Percentiles rank a stretch among this genome's conserved stretches.
Conservation (phyloP, 2,329 filamentous ascomycete genomes). For the Monilinia laxa region DNA sequence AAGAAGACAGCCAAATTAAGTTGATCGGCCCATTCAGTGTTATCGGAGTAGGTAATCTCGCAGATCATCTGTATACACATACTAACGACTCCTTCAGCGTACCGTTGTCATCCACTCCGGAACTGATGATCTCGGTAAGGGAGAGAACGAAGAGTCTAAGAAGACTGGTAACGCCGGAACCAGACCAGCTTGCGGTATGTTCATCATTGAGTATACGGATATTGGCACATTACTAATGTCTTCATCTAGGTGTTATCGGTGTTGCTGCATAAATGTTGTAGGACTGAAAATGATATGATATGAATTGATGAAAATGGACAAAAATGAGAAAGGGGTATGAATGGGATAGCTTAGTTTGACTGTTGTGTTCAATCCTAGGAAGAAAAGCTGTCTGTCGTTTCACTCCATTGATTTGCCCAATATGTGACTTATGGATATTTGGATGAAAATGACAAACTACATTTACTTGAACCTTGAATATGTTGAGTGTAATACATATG, state of each 20-base stretch:
- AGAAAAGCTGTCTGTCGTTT: neutral
- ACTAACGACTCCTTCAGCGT: conserved; percentile 56
- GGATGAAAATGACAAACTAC: too few relatives aligned
- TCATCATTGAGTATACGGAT: conserved; percentile 27
- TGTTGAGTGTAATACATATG: too few relatives aligned
- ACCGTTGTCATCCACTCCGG: conserved; percentile 93
- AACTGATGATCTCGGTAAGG: conserved; percentile 95
- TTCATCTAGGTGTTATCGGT: conserved; percentile 72
- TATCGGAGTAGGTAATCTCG: conserved; percentile 65
- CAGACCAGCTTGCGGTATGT: conserved; percentile 89
- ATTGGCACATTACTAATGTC: neutral
- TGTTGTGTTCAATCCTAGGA: neutral
- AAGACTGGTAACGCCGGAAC: conserved; percentile 96
- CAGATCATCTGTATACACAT: neutral
- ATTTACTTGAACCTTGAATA: too few relatives aligned
- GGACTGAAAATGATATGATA: neutral
- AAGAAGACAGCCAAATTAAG: conserved; percentile 83
- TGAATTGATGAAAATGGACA: conserved; percentile 8
- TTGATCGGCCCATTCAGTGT: conserved; percentile 94
- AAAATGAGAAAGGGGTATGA: neutral
- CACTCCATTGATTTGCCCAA: neutral
- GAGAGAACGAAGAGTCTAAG: conserved; percentile 89
- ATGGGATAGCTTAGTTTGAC: conserved; percentile 6
- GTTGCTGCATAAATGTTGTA: conserved; percentile 65
- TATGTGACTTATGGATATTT: neutral